These are phyloP conservation scores for Dryas integrifolia DNA, from an alignment of 331 rosid species.

Conservation along the genomic window DNA sequence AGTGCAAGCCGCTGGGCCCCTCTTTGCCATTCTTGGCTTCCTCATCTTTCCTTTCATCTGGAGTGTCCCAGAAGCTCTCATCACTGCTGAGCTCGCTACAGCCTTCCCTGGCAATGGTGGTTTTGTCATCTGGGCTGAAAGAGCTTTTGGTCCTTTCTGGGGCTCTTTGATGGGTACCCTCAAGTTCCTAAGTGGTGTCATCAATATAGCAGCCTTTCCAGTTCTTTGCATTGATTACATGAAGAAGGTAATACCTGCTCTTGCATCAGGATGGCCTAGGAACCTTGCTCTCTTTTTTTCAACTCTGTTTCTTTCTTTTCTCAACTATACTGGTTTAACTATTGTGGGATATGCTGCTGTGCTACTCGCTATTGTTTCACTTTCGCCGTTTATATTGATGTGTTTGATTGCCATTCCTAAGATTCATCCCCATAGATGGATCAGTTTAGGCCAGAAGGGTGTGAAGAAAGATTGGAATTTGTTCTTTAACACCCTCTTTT, in stretches of 20 bases:
- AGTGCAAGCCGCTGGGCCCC: conserved; percentile 68
- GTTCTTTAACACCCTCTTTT: conserved; percentile 68
- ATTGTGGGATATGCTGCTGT: conserved; percentile 79
- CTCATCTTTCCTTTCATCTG: conserved; percentile 74
- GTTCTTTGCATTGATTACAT: conserved; percentile 69
- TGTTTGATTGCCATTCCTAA: conserved; percentile 60
- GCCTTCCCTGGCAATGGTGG: conserved; percentile 87
- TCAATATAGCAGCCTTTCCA: conserved; percentile 73
- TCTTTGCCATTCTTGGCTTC: conserved; percentile 67
- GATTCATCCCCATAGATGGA: conserved; percentile 56
- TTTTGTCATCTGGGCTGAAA: conserved; percentile 73
- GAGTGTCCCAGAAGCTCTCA: conserved; percentile 80
- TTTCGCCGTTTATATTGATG: conserved; percentile 59
- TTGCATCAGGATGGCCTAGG: conserved; percentile 58
- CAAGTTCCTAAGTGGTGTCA: conserved; percentile 68
- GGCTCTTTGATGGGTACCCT: conserved; percentile 80
- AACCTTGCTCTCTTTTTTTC: conserved; percentile 38
- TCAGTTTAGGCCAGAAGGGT: conserved; percentile 56
- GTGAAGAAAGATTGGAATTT: conserved; percentile 66
- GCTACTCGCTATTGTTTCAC: conserved; percentile 53
- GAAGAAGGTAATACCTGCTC: conserved; percentile 42
- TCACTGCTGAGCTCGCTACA: conserved; percentile 80
- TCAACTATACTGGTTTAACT: conserved; percentile 71
- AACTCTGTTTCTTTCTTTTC: conserved; percentile 45
- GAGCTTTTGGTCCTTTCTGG: conserved; percentile 88